Evolutionary conservation across 208 protist species (phyloP).

Genomic region (Leishmania gerbilli): DNA sequence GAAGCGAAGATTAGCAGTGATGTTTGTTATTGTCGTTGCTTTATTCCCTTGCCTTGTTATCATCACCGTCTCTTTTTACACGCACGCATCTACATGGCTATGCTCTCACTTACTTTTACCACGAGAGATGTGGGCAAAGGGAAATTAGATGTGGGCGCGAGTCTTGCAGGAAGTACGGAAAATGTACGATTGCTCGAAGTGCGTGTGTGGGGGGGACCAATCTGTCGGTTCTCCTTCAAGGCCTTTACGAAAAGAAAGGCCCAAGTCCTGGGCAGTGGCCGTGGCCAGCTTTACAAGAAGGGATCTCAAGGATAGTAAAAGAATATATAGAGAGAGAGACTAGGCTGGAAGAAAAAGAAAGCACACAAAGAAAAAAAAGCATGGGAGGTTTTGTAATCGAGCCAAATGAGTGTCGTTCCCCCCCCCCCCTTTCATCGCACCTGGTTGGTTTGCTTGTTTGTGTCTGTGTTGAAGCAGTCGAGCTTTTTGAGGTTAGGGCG

Average conservation of each 20-base stretch:
- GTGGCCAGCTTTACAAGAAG: not conserved
- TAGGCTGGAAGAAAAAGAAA: not conserved
- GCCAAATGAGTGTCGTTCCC: not conserved
- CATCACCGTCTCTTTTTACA: not conserved
- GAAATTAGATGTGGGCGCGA: not conserved
- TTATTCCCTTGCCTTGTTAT: not conserved
- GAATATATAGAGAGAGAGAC: constrained; percentile 1
- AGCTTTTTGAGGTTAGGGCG: not conserved
- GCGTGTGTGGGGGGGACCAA: not conserved
- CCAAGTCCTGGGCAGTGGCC: not conserved
- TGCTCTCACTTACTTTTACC: not conserved
- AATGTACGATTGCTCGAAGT: not conserved
- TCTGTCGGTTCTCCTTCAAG: not conserved
- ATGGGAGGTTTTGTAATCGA: not conserved
- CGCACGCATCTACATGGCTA: not conserved
- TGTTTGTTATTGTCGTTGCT: not conserved
- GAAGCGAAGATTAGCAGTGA: not conserved
- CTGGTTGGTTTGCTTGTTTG: not conserved
- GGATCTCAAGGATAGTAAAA: not conserved
- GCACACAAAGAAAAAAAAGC: not conserved
- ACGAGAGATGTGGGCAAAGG: not conserved
- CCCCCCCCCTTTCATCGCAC: not conserved
- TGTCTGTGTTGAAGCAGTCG: not conserved
- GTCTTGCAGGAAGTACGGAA: not conserved
- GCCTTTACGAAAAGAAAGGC: not conserved